Evolutionary conservation across 148 eudicot genomes (phyloP).

Genomic region (Limonium bicolor): DNA sequence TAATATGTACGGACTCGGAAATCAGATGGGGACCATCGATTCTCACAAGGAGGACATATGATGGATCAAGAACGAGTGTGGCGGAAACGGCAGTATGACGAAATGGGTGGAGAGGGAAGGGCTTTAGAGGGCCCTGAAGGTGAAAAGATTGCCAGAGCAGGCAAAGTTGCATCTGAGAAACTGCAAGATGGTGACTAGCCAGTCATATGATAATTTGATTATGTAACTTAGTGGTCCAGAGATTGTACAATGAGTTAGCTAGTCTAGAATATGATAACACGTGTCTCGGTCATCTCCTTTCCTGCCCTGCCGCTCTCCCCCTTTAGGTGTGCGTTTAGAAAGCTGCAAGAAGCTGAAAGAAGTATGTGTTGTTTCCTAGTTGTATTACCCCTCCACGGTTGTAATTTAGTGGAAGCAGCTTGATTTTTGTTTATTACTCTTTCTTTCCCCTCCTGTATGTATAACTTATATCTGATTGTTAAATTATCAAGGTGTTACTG

Average conservation of each 20-base stretch:
- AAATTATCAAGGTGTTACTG: background rate
- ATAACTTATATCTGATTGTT: background rate
- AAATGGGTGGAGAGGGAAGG: slow-evolving; percentile 25
- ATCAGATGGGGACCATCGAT: slow-evolving; percentile 33
- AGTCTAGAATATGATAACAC: slow-evolving; percentile 10
- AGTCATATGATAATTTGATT: too few species aligned
- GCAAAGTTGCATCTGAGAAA: slow-evolving; percentile 15
- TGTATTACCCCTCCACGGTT: too few species aligned
- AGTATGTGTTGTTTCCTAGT: too few species aligned
- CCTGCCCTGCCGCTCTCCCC: slow-evolving; percentile 1
- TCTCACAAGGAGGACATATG: slow-evolving; percentile 23
- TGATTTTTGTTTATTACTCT: background rate
- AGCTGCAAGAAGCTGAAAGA: too few species aligned
- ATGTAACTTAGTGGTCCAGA: slow-evolving; percentile 7
- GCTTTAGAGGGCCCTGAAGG: slow-evolving; percentile 21
- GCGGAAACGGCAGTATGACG: slow-evolving; percentile 28
- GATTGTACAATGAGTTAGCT: slow-evolving; percentile 12
- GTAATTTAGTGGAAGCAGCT: background rate
- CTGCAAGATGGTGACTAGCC: slow-evolving; percentile 18
- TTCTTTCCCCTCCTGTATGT: background rate
- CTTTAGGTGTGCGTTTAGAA: background rate
- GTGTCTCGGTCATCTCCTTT: slow-evolving; percentile 5
- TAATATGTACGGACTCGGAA: too few species aligned
- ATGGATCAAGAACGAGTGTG: slow-evolving; percentile 23
- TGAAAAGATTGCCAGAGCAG: slow-evolving; percentile 15